Conservation (phyloP, 1,139 yeast species). For the Lodderomyces pseudojiufengensis region DNA sequence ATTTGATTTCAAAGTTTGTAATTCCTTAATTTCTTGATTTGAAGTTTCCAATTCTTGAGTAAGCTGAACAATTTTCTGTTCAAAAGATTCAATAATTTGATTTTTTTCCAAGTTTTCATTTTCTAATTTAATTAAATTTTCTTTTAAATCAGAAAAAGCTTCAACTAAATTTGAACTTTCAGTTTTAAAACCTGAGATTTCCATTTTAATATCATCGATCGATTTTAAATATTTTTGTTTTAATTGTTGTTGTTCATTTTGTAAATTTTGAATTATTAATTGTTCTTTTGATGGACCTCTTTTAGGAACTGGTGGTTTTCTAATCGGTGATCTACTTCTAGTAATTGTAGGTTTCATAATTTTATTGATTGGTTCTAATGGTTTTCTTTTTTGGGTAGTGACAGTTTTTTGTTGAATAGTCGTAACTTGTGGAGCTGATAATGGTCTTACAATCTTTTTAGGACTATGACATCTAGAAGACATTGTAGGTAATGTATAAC, state of each 20-base stretch:
- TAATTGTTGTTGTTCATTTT: constrained; percentile 5
- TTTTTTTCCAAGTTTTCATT: constrained; percentile 2
- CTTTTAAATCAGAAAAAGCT: constrained; percentile 4
- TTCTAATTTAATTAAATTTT: constrained; percentile 4
- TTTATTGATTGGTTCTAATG: background rate
- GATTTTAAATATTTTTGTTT: constrained; percentile 6
- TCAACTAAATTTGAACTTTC: constrained; percentile 5
- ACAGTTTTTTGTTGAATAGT: background rate
- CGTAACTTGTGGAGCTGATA: constrained; percentile 3
- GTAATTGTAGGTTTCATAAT: constrained; percentile 1
- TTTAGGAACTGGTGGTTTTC: constrained; percentile 2
- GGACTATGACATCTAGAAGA: constrained; percentile 14
- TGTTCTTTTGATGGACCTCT: background rate
- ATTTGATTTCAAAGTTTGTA: no score
- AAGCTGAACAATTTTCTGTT: background rate
- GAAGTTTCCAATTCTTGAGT: constrained; percentile 4
- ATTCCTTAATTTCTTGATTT: no score
- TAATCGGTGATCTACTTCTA: background rate
- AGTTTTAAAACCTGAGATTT: constrained; percentile 7
- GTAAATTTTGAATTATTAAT: background rate
- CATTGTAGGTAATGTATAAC: constrained; percentile 32
- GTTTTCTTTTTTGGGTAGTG: background rate
- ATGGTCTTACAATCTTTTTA: constrained; percentile 7
- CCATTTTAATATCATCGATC: constrained; percentile 9
- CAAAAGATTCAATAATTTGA: background rate